A percentile compares a stretch with the other conserved stretches of the same genome.
phyloP scores from a whole-genome alignment of 768 basidiomycete species.

The Bullera alba region DNA sequence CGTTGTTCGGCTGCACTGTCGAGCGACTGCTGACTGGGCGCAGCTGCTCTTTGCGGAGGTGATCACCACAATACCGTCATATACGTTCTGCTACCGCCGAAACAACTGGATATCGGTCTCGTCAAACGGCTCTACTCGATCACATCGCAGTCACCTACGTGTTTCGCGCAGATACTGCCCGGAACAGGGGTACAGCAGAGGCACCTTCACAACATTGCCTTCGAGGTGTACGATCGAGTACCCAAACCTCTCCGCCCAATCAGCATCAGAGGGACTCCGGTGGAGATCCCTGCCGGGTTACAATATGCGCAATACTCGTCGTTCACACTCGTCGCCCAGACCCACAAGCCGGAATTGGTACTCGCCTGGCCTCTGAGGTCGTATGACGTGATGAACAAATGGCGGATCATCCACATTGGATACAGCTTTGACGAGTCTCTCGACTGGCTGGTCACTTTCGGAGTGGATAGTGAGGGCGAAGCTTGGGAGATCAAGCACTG shows the following conservation, averaged over 20 bases:
- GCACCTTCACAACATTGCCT: conserved; percentile 5
- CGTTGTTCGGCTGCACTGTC: too few species aligned
- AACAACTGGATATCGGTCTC: too few species aligned
- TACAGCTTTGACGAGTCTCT: conserved; percentile 10
- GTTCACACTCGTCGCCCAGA: conserved; percentile 23
- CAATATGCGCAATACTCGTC: conserved; percentile 12
- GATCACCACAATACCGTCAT: conserved; percentile 5
- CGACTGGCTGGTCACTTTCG: conserved; percentile 11
- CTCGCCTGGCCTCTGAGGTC: conserved; percentile 29
- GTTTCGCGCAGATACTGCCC: too few species aligned
- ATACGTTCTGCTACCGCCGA: conserved; percentile 17
- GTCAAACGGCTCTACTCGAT: too few species aligned
- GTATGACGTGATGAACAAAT: conserved; percentile 30
- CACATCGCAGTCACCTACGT: too few species aligned
- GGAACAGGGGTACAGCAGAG: conserved; percentile 7
- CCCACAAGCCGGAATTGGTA: conserved; percentile 16
- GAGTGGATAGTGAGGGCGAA: conserved; percentile 28
- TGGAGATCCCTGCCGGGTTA: not conserved
- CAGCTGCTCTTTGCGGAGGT: too few species aligned
- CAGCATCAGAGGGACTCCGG: not conserved
- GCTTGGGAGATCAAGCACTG: conserved; percentile 15
- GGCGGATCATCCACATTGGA: conserved; percentile 16
- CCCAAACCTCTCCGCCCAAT: conserved; percentile 12
- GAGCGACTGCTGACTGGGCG: too few species aligned
- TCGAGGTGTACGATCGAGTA: conserved; percentile 24